Evolutionary conservation across 2,329 filamentous ascomycete genomes (phyloP).

Genomic region (Talaromyces sp.): DNA sequence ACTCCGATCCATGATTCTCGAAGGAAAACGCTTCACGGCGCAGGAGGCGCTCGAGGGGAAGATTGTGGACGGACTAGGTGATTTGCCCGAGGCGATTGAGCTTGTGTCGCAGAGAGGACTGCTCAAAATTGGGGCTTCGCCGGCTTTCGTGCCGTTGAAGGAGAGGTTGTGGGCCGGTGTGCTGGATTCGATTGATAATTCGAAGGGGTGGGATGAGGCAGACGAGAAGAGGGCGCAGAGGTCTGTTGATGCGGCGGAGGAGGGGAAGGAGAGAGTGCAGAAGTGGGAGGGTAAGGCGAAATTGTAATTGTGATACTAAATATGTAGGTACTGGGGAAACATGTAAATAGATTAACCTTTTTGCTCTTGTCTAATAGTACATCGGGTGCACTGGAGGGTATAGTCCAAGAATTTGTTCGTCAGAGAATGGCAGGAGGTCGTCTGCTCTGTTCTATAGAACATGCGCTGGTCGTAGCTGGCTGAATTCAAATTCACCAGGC

Average conservation of each 20-base stretch:
- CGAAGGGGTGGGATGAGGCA: constrained; percentile 45
- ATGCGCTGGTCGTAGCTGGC: neutral
- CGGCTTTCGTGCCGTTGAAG: constrained; percentile 69
- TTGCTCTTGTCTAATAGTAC: neutral
- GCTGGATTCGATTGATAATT: constrained; percentile 55
- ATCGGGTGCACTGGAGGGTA: neutral
- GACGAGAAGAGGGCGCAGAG: constrained; percentile 47
- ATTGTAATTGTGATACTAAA: neutral
- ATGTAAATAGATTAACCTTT: neutral
- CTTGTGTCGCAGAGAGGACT: constrained; percentile 61
- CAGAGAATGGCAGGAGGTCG: neutral
- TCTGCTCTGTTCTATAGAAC: neutral
- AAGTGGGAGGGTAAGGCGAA: constrained; percentile 46
- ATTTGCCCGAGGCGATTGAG: constrained; percentile 58
- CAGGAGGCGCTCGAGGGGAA: constrained; percentile 62
- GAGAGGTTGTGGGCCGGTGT: constrained; percentile 70
- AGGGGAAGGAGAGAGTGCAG: constrained; percentile 47
- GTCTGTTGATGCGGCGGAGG: constrained; percentile 52
- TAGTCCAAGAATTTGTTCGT: neutral
- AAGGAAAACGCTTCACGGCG: constrained; percentile 65
- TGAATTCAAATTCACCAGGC: neutral
- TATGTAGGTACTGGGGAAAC: neutral
- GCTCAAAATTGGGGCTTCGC: constrained; percentile 58
- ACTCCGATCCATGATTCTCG: constrained; percentile 67
- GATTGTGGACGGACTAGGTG: constrained; percentile 66